These are phyloP conservation scores for Aspergillus amoenus DNA, from an alignment of 2,329 filamentous ascomycete genomes.

Conservation along the genomic window DNA sequence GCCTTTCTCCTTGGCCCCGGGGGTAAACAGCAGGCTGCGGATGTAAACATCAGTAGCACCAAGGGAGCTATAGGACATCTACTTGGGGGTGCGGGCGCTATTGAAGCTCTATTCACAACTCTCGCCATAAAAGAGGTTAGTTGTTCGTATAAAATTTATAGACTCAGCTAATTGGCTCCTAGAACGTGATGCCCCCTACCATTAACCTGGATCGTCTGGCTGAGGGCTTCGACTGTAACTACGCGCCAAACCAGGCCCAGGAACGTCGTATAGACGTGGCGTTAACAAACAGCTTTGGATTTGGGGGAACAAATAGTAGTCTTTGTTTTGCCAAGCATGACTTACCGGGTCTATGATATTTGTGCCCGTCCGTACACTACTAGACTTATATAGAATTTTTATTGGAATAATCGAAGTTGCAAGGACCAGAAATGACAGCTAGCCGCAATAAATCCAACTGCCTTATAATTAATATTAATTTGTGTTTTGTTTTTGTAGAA, in stretches of 20 bases:
- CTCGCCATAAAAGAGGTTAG: conserved; percentile 75
- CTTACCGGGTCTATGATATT: neutral
- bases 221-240: conserved; percentile 75
- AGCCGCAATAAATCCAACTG: neutral
- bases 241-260: conserved; percentile 73
- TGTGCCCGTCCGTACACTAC: neutral
- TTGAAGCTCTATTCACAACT: conserved; percentile 84
- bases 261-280: conserved; percentile 69
- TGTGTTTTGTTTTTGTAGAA: neutral
- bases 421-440: neutral
- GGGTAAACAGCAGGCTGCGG: conserved; percentile 59
- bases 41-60: conserved; percentile 85
- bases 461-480: neutral
- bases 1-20: conserved; percentile 71
- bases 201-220: conserved; percentile 72
- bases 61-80: conserved; percentile 93
- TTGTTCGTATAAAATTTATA: conserved; percentile 8
- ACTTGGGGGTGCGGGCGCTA: conserved; percentile 83
- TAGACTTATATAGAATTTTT: neutral
- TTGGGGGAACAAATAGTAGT: conserved; percentile 92
- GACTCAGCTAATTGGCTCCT: conserved; percentile 5
- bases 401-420: neutral
- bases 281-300: conserved; percentile 94
- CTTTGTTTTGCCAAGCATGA: conserved; percentile 63
- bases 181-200: conserved; percentile 82